Evolutionary conservation across 1,139 yeast genomes (phyloP), one percentile per base, ranked within the genome.

Genomic region (Pichia sp.): DNA sequence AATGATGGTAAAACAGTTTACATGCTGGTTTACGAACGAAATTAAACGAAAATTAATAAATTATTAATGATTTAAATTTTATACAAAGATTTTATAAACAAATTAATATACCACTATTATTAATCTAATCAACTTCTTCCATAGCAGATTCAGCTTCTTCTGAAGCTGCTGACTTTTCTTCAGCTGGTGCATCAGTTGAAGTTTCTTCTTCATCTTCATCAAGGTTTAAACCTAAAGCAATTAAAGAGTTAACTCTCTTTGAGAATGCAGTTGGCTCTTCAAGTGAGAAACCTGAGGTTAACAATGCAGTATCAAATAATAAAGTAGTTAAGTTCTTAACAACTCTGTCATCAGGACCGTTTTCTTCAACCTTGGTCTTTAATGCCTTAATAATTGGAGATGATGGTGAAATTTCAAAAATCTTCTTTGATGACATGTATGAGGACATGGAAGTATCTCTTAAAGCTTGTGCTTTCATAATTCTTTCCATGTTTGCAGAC

Each of bases 401-500:
- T 72, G 80, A 85, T 75, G 99, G 97, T 67, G 97, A 92, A 65
- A 92, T 89, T 79, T 94, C 99, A 67, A 92, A 88, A 65, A 94
- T 92, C 85, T 92, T 92, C 89, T 94, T 94, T 51, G 98, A 92
- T 43, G 98, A 85, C 99, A 92, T 94, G 94, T 92, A 92, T 56
- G 96, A 82, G 45, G 97, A 89, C 98, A 94, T 92, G 63, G 96
- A 82, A 63, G 96, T 86, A 73, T 92, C 98, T 79, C 98, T 90
- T 66, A 92, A 80, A 64, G 99, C 98, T 80, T 92, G 99, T 57
- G 98, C 98, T 81, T 92, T 92, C 99, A 92, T 94, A 80, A 92
- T 92, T 85, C 98, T 92, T 79, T 92, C 99, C 98, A 94, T 94
- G 80, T 92, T 92, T 66, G 99, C 99, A 62, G 98, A 92, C 99